A percentile compares a stretch with the other conserved stretches of the same genome.
Conservation (phyloP, 176 grass and related monocot species). For the Canna indica region DNA sequence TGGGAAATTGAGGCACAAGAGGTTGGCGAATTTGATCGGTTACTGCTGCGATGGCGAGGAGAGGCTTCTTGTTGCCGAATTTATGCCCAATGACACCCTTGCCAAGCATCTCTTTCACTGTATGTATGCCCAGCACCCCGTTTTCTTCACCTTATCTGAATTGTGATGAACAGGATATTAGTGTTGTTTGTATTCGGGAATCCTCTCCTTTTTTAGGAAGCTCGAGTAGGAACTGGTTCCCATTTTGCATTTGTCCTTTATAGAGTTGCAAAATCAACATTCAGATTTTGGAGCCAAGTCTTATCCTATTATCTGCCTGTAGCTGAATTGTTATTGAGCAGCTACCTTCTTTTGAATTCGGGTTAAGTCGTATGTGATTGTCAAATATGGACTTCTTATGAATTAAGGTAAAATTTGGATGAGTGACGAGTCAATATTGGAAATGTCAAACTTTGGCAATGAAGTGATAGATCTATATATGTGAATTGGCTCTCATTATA, state of each 20-base stretch:
- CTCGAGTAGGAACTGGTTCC: too few species aligned
- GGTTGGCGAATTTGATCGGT: conserved; percentile 89
- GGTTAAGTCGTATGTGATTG: background rate
- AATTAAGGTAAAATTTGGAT: background rate
- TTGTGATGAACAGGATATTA: background rate
- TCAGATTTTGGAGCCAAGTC: background rate
- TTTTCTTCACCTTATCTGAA: background rate
- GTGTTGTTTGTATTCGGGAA: background rate
- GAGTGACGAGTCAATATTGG: background rate
- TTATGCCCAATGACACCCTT: conserved; percentile 97
- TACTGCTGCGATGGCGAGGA: conserved; percentile 98
- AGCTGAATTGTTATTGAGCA: background rate
- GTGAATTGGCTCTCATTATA: background rate
- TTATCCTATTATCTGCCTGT: background rate
- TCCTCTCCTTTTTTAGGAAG: too few species aligned
- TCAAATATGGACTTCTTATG: background rate
- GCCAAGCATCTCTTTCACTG: conserved; percentile 99
- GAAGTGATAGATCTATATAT: background rate
- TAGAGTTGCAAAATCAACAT: background rate
- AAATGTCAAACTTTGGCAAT: background rate
- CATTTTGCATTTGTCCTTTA: background rate
- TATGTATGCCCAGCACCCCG: conserved; percentile 17
- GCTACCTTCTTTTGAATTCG: background rate
- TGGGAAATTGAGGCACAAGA: conserved; percentile 64
- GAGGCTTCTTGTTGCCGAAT: conserved; percentile 91